phyloP scores from a whole-genome alignment of 345 rosid genomes.

The Melaleuca alternifolia region DNA sequence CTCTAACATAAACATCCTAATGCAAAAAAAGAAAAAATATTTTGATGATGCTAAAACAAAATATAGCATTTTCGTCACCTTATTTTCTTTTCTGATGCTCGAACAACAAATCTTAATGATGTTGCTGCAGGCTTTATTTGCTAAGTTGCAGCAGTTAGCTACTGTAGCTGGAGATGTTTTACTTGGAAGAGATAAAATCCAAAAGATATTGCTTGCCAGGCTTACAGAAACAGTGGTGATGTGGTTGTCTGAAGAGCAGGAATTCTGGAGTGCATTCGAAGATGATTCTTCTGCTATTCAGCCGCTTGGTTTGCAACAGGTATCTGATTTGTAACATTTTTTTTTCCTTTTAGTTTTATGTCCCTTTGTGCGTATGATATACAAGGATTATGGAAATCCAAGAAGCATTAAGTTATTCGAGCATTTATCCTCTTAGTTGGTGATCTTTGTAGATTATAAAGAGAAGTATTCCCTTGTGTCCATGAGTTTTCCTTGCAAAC shows the following conservation, averaged over 20 bases:
- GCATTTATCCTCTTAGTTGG: background rate
- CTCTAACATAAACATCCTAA: background rate
- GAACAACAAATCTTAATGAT: background rate
- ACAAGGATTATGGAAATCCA: background rate
- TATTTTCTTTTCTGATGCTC: background rate
- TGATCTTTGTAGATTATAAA: background rate
- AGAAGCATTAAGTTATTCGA: background rate
- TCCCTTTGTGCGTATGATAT: background rate
- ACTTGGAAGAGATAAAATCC: slow-evolving; percentile 82
- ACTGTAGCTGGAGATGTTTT: slow-evolving; percentile 92
- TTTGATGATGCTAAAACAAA: background rate
- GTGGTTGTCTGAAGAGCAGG: slow-evolving; percentile 91
- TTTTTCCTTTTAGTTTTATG: background rate
- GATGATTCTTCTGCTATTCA: slow-evolving; percentile 67
- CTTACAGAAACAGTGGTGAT: slow-evolving; percentile 91
- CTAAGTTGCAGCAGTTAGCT: slow-evolving; percentile 93
- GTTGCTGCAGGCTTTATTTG: slow-evolving; percentile 71
- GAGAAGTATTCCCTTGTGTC: background rate
- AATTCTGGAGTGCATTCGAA: slow-evolving; percentile 90
- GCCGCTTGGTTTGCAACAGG: slow-evolving; percentile 85
- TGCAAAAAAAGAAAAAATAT: background rate
- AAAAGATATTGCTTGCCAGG: slow-evolving; percentile 85
- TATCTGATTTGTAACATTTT: slow-evolving; percentile 1
- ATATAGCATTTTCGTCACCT: background rate
- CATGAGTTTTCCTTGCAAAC: background rate